Evolutionary conservation across 2,329 filamentous ascomycete genomes (phyloP).

Genomic region (Blumeria hordei): DNA sequence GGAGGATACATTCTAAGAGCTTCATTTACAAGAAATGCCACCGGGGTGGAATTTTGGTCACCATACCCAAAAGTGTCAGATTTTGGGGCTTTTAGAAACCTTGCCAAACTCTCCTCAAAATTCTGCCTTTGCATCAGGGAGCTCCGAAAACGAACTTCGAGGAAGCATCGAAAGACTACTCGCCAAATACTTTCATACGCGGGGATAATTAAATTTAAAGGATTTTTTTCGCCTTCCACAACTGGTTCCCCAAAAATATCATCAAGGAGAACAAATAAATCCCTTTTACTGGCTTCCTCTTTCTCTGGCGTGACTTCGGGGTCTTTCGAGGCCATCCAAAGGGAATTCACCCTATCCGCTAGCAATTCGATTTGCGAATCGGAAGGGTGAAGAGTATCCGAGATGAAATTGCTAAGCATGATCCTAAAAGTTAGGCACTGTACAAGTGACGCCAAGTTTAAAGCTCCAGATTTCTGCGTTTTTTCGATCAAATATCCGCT

Average conservation of each 20-base stretch:
- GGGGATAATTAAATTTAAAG: slow-evolving; percentile 5
- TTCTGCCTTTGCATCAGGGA: background rate
- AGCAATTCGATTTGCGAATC: slow-evolving; percentile 3
- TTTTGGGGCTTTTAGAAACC: background rate
- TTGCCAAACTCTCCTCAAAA: background rate
- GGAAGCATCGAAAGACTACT: slow-evolving; percentile 4
- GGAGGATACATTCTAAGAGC: slow-evolving; percentile 7
- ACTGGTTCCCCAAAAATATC: background rate
- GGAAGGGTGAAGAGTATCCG: background rate
- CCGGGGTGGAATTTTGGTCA: background rate
- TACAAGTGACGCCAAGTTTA: slow-evolving; percentile 1
- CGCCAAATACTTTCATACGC: slow-evolving; percentile 5
- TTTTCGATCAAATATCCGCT: background rate
- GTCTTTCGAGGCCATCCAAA: slow-evolving; percentile 4
- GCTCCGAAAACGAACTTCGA: slow-evolving; percentile 5
- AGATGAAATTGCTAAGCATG: slow-evolving; percentile 5
- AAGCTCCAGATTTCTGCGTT: background rate
- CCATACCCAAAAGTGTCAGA: background rate
- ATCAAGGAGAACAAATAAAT: background rate
- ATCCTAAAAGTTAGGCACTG: slow-evolving; percentile 4
- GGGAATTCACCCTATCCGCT: slow-evolving; percentile 4
- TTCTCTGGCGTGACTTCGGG: background rate
- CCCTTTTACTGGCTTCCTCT: background rate
- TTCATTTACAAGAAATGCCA: slow-evolving; percentile 4
- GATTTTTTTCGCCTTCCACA: slow-evolving; percentile 2